Base-by-base conservation (phyloP, 352 stramenopile species). In the Globisporangium mamillatum region DNA sequence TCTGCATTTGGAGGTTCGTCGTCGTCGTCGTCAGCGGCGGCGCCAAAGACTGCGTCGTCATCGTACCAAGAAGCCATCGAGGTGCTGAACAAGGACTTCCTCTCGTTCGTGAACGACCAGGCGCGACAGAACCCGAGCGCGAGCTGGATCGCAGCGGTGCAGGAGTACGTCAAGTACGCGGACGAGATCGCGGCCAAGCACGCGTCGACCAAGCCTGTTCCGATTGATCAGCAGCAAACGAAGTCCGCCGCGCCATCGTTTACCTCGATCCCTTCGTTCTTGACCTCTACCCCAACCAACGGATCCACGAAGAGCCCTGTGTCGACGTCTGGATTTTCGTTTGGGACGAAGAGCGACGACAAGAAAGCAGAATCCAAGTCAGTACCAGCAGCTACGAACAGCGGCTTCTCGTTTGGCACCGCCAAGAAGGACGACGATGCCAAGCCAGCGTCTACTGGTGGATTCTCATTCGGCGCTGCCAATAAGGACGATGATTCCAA, bases 21-120 rank as follows among this genome's bases (percentile, higher is more conserved):
- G 1, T 3, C 65, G 10, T 69, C 69, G 1, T 3, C 65, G 10
- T n/a, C 67, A 32, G 41, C 57, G 24, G 5, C 41, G 52, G 20
- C 9, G 38, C 22, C 60, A 8, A 58, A 46, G 20, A 32, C 60
- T 25, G 57, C 70, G n/a, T 44, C 54, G n/a, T 50, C 53, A 10
- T 84, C 75, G 58, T 93, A 92, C 66, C 80, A 91, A 50, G 75
- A 92, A 58, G 86, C 82, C n/a, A 94, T 94, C 34, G 83, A 92
- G 64, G 70, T 75, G 55, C 80, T 96, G 1, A 96, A 96, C 71
- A 90, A 91, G 66, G 84, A 81, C 54, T 96, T 96, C 54, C 66
- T 93, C 60, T 72, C 73, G 16, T 94, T 94, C 67, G 86, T 89
- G 12, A 88, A 74, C 44, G 72, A 76, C 52, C 85, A 95, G 63